Evolutionary conservation across 495 filamentous ascomycete genomes (phyloP), one percentile per base, ranked within the genome.

Genomic region (Penicillium cataractarum): DNA sequence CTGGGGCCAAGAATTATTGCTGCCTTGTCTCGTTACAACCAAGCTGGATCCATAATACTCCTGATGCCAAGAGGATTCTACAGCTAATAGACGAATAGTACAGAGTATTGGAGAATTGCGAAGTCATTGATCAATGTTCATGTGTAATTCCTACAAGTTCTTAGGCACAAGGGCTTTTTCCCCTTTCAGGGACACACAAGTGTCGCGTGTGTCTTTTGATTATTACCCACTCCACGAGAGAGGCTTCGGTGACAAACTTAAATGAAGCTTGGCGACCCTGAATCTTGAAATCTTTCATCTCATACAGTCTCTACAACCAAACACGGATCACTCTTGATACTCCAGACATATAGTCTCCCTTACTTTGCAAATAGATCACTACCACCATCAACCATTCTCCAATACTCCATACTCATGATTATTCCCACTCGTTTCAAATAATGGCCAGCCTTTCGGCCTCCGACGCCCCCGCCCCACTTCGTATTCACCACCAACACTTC

Each of bases 141-240:
- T n/a, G n/a, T n/a, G n/a, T 13, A 46, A 46, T 6, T 40, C 13
- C 37, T 3, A 3, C 17, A 12, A 15, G 21, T 7, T 8, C 17
- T 12, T 29, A 7, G 46, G 46, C 46, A 50, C 46, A 50, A 50
- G 46, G n/a, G 5, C 46, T 6, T 29, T 50, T 50, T 27, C 46
- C 26, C 46, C 46, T 50, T 50, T 29, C 9, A 46, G 37, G 37
- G 37, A 8, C n/a, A n/a, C n/a, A n/a, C 37, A 6, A 17, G 24
- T 26, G 22, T 50, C 46, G 46, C 46, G 46, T 50, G 46, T 49
- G 40, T 24, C 42, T n/a, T n/a, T n/a, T n/a, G n/a, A n/a, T n/a
- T n/a, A n/a, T 44, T 19, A 21, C 42, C 42, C 42, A 46, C 42
- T 46, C 19, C 37, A 13, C 37, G 5, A 6, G 37, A 40, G 17